A percentile compares a stretch with the other conserved stretches of the same genome.
Conservation (phyloP, 768 basidiomycete species). For the Phanerochaete sordida region DNA sequence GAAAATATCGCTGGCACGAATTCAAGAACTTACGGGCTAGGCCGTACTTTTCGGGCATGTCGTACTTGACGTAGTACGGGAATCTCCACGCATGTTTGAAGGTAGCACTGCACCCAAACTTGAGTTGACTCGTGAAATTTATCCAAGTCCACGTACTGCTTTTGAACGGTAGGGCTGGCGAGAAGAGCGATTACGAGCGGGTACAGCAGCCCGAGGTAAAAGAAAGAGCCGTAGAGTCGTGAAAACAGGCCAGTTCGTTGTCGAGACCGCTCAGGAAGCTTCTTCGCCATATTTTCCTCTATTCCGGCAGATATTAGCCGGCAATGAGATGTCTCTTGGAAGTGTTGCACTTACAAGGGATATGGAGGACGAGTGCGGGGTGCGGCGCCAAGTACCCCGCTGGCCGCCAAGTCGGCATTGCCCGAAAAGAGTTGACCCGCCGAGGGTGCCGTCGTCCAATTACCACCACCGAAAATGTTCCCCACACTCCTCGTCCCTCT, state of each 20-base stretch:
- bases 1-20: no score
- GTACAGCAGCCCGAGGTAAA: conserved; percentile 52
- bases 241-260: conserved; percentile 24
- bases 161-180: conserved; percentile 32
- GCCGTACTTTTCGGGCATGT: conserved; percentile 72
- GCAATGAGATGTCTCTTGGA: no score
- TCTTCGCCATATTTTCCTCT: conserved; percentile 5
- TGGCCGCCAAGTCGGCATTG: not conserved
- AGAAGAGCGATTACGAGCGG: conserved; percentile 47
- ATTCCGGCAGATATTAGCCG: no score
- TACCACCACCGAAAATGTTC: not conserved
- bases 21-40: conserved; percentile 64
- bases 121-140: not conserved
- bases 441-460: not conserved
- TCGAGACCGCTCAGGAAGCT: no score
- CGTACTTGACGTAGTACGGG: conserved; percentile 62
- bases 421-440: not conserved
- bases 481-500: not conserved
- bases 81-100: conserved; percentile 20
- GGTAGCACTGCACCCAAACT: not conserved
- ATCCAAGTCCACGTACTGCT: conserved; percentile 15
- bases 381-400: no score
- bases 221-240: conserved; percentile 29
- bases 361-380: no score
- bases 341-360: no score